Percentiles rank a stretch among this genome's conserved stretches.
These are phyloP conservation scores for Coniferiporia sulphurascens DNA, from an alignment of 1,284 basidiomycete species.

Conservation along the genomic window DNA sequence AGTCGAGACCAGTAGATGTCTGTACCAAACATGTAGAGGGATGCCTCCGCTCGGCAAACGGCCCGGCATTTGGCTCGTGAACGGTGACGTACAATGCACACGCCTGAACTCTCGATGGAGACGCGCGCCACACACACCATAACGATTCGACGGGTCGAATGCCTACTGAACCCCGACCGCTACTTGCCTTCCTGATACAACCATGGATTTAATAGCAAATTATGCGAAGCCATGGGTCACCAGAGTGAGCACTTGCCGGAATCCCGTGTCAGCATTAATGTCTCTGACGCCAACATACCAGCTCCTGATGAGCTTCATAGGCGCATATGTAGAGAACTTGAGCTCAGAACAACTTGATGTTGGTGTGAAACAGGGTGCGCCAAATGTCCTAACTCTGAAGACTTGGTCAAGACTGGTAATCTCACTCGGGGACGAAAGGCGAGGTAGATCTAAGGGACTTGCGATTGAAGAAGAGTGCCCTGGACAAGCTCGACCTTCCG, in stretches of 20 bases:
- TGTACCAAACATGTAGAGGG: too few species aligned
- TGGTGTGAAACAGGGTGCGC: slow-evolving; percentile 62
- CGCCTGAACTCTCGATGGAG: neutral
- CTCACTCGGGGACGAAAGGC: slow-evolving; percentile 43
- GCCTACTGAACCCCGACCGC: too few species aligned
- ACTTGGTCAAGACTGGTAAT: slow-evolving; percentile 1
- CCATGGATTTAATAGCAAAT: slow-evolving; percentile 11
- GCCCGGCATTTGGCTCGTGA: too few species aligned
- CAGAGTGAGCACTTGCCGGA: neutral
- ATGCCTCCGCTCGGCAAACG: too few species aligned
- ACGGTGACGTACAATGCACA: too few species aligned
- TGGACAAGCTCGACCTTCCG: slow-evolving; percentile 95
- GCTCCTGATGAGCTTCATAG: slow-evolving; percentile 90
- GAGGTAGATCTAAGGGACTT: slow-evolving; percentile 80
- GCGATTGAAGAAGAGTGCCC: slow-evolving; percentile 87
- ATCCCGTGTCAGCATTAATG: neutral
- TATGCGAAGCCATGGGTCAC: slow-evolving; percentile 7
- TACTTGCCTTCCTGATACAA: neutral
- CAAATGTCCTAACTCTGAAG: neutral
- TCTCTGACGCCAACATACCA: slow-evolving; percentile 26
- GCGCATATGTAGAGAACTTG: slow-evolving; percentile 95
- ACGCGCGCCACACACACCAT: neutral
- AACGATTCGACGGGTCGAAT: too few species aligned
- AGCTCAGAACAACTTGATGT: slow-evolving; percentile 94
- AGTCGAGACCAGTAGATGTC: too few species aligned